Evolutionary conservation across 1,284 basidiomycete species (phyloP).

Genomic region (Heliocybe sulcata): DNA sequence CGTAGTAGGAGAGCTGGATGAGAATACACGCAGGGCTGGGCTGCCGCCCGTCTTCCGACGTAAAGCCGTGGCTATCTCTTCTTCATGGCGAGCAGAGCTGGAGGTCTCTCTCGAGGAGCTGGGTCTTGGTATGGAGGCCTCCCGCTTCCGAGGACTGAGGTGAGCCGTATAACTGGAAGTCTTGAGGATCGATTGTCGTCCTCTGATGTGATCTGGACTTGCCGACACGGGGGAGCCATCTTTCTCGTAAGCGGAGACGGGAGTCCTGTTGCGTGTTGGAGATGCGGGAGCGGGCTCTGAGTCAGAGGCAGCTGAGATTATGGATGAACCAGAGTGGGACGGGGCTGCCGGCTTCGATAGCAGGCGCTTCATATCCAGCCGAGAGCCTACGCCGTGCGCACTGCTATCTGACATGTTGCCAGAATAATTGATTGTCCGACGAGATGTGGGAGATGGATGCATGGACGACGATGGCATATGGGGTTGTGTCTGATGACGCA

Average conservation of each 20-base stretch:
- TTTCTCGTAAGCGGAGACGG: background rate
- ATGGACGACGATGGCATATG: background rate
- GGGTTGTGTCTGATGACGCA: background rate
- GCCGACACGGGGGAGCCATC: background rate
- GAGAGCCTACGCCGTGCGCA: constrained; percentile 8
- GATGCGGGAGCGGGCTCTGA: constrained; percentile 15
- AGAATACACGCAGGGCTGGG: background rate
- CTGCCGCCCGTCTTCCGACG: background rate
- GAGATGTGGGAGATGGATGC: background rate
- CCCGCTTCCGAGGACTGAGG: background rate
- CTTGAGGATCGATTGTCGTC: background rate
- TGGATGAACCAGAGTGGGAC: constrained; percentile 19
- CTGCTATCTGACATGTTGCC: constrained; percentile 1
- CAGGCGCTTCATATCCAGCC: constrained; percentile 29
- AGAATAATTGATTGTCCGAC: background rate
- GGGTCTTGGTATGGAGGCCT: background rate
- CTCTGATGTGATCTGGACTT: background rate
- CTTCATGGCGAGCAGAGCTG: background rate
- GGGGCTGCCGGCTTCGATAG: constrained; percentile 29
- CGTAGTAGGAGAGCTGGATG: background rate
- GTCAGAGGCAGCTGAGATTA: constrained; percentile 24
- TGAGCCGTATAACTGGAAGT: background rate
- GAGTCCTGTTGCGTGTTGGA: background rate
- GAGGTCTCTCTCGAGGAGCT: background rate
- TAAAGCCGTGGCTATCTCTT: background rate